phyloP scores from a whole-genome alignment of 2,329 filamentous ascomycete genomes.

The Zymoseptoria crescenta region DNA sequence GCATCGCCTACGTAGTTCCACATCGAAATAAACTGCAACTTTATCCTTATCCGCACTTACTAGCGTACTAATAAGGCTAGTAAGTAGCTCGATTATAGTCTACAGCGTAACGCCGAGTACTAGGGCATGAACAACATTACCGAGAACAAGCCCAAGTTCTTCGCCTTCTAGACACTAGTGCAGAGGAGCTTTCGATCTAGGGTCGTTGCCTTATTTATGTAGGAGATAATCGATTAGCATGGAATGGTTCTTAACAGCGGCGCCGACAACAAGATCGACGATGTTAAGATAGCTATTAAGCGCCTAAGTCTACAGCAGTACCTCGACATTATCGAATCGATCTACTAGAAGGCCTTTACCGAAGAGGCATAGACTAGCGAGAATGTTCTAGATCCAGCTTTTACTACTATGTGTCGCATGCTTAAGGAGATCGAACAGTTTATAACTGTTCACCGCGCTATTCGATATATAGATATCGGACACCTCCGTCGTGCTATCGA shows the following conservation, averaged over 20 bases:
- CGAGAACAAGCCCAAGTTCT: not conserved
- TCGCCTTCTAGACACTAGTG: not conserved
- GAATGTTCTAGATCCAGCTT: not conserved
- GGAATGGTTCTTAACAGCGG: not conserved
- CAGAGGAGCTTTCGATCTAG: not conserved
- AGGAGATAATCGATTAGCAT: not conserved
- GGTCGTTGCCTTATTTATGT: not conserved
- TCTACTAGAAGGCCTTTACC: constrained; percentile 1
- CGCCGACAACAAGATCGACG: not conserved
- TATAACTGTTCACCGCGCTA: not conserved
- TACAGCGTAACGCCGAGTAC: not conserved
- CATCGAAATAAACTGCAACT: not conserved
- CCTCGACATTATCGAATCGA: not conserved
- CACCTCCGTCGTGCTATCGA: not conserved
- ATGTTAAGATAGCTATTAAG: not conserved
- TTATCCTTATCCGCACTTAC: not conserved
- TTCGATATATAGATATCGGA: not conserved
- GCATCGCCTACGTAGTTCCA: not conserved
- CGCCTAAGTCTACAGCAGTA: not conserved
- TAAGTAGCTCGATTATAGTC: not conserved
- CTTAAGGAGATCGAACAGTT: not conserved
- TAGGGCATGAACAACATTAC: not conserved
- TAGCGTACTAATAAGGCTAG: not conserved
- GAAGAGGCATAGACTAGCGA: not conserved
- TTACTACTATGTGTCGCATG: not conserved